Base-by-base conservation (phyloP, 495 filamentous ascomycete species). In the Penicillium bovifimosum region DNA sequence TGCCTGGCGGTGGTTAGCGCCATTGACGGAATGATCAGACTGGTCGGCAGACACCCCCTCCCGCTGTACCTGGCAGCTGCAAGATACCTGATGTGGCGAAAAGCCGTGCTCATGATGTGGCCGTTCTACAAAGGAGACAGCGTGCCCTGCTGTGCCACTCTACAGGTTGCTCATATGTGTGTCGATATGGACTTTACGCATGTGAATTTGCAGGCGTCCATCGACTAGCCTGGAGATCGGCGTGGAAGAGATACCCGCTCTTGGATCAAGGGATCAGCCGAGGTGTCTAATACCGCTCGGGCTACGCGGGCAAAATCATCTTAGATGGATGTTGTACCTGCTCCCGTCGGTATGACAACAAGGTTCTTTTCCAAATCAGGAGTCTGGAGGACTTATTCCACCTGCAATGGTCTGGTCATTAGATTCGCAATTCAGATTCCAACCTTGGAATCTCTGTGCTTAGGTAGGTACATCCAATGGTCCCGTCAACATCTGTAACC, bases 51-150 rank as follows among this genome's bases (percentile, higher is more conserved):
- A 31, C 41, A 20, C 41, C 41, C 33, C 33, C 34, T 53, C 32
- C 51, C 29, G 47, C 34, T 28, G 61, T 64, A 59, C 61, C 61
- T 64, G 61, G 59, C 61, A 64, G 61, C 53, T 46, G 53, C 53
- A 48, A 9, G 29, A 52, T 27, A 4, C 9, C 34, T 20, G 31
- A 41, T 50, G 51, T 58, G 61, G 54, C 51, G 41, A 60, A 29
- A 26, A 33, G 18, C 38, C 42, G 33, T 14, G 38, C 29, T 41
- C 10, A 29, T 14, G 1, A 14, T 27, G 13, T 20, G 14, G 9
- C 7, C 14, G 31, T 39, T 44, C 17, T 33, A 20, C 28, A 28
- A 26, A 9, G 26, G 26, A 28, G 29, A 11, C 33, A 9, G 24
- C 14, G 6, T 32, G 11, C 18, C 29, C 29, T 40, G 29, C 6